These are phyloP conservation scores for Chamaenerion angustifolium DNA, from an alignment of 345 rosid genomes.

Conservation along the genomic window DNA sequence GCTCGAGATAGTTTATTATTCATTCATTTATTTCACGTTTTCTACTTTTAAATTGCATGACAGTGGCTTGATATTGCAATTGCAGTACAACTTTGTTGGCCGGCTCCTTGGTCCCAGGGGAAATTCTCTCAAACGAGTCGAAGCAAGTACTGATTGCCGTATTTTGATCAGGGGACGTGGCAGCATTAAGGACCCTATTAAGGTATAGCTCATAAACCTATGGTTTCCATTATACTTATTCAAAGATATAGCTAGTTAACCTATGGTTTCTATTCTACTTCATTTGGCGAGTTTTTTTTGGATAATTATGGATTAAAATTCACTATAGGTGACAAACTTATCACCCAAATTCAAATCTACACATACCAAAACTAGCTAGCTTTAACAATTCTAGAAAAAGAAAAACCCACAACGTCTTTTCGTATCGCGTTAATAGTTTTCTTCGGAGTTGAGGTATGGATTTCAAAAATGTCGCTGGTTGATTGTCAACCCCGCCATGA, in stretches of 20 bases:
- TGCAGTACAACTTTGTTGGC: slow-evolving; percentile 95
- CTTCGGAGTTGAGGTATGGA: too few relatives aligned
- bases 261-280: not conserved
- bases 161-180: slow-evolving; percentile 93
- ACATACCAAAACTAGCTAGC: too few relatives aligned
- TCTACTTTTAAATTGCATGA: not conserved
- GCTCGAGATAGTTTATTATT: not conserved
- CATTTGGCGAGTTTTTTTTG: not conserved
- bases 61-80: slow-evolving; percentile 8
- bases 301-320: too few relatives aligned
- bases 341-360: too few relatives aligned
- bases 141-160: slow-evolving; percentile 88
- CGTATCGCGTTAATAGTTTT: too few relatives aligned
- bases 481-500: too few relatives aligned
- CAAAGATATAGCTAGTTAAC: slow-evolving; percentile 24
- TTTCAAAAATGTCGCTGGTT: too few relatives aligned
- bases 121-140: slow-evolving; percentile 93
- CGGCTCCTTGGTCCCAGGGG: slow-evolving; percentile 98
- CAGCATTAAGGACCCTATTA: slow-evolving; percentile 76
- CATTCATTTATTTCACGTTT: not conserved
- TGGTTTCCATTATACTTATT: too few relatives aligned
- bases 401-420: too few relatives aligned
- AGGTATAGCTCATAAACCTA: slow-evolving; percentile 25
- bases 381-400: too few relatives aligned
- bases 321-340: too few relatives aligned